Base-by-base conservation (phyloP, 2,329 filamentous ascomycete species). In the Cladophialophora psammophila region DNA sequence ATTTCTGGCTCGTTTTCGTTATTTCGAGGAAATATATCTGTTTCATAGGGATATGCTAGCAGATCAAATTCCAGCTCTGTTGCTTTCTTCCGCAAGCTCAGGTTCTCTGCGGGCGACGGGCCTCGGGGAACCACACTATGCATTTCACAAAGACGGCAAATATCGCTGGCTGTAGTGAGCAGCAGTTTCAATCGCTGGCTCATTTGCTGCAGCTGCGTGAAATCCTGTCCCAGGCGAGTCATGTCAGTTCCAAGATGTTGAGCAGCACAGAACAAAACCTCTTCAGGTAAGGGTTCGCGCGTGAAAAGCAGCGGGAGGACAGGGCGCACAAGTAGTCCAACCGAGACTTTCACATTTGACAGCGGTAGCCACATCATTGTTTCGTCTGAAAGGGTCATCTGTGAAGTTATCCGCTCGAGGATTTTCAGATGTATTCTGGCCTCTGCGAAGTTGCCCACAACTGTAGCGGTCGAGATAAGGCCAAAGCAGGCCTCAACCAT, bases 401-500 rank as follows among this genome's bases (percentile, higher is more conserved):
- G 78, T 10, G 72, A 73, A 63, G 75, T 76, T 10, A 81, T 72
- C 3, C 66, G 60, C 12, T 55, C 56, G 38, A 71, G 60, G 4
- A 78, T 78, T 36, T 72, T 71, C 8, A 80, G 71, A 67, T 82
- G 80, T 26, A 80, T 76, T 45, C 73, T 74, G 15, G 76, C 76
- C 71, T 80, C 78, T 45, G 75, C 74, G 60, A 80, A 80, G 40
- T 77, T 71, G 9, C 78, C 79, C 55, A 78, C 72, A 20, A 79
- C 77, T 73, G 79, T 78, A 48, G 78, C 73, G 58, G 78, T 73
- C n/a, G 76, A 75, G 20, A 79, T 73, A 13, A 80, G 74, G 32
- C 76, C 77, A 55, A 79, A 72, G 60, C 79, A 77, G 7, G 77
- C 78, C 60, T 78, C 76, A 65, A 81, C 74, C 10, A 78, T 75